Conservation (phyloP, 2,329 filamentous ascomycete genomes). For the Epicoccum sorghinum region DNA sequence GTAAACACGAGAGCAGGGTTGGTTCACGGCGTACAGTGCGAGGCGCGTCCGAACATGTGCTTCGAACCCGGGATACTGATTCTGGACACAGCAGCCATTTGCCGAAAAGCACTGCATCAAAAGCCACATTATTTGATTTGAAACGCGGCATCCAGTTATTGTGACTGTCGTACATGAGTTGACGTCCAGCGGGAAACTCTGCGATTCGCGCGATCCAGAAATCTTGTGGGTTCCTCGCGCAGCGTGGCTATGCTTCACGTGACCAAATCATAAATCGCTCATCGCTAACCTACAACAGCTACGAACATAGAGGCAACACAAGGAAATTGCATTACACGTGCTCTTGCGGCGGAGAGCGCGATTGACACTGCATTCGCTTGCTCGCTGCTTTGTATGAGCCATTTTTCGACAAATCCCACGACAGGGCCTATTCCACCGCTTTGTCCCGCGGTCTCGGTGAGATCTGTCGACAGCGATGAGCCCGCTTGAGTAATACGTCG, state of each 20-base stretch:
- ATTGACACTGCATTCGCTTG: slow-evolving; percentile 18
- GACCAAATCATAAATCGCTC: slow-evolving; percentile 28
- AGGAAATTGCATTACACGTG: slow-evolving; percentile 21
- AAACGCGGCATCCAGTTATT: slow-evolving; percentile 10
- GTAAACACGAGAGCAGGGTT: background rate
- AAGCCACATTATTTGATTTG: slow-evolving; percentile 9
- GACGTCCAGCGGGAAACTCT: slow-evolving; percentile 7
- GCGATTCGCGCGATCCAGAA: slow-evolving; percentile 9
- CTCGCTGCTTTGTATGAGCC: slow-evolving; percentile 22
- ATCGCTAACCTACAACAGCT: slow-evolving; percentile 33
- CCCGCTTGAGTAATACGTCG: background rate
- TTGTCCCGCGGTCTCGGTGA: slow-evolving; percentile 6
- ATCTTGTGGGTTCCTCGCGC: slow-evolving; percentile 11
- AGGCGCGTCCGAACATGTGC: background rate
- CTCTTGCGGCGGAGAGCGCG: slow-evolving; percentile 8
- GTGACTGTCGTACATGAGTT: slow-evolving; percentile 4
- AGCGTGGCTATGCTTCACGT: slow-evolving; percentile 27
- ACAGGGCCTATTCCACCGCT: slow-evolving; percentile 5
- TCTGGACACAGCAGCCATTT: slow-evolving; percentile 7
- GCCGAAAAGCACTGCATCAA: background rate
- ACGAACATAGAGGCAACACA: slow-evolving; percentile 15
- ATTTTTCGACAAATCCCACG: slow-evolving; percentile 33
- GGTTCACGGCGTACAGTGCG: slow-evolving; percentile 1
- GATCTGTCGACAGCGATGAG: background rate
- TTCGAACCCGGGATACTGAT: slow-evolving; percentile 11